phyloP scores from a whole-genome alignment of 768 basidiomycete genomes.

The Erythrobasidium yunnanense region DNA sequence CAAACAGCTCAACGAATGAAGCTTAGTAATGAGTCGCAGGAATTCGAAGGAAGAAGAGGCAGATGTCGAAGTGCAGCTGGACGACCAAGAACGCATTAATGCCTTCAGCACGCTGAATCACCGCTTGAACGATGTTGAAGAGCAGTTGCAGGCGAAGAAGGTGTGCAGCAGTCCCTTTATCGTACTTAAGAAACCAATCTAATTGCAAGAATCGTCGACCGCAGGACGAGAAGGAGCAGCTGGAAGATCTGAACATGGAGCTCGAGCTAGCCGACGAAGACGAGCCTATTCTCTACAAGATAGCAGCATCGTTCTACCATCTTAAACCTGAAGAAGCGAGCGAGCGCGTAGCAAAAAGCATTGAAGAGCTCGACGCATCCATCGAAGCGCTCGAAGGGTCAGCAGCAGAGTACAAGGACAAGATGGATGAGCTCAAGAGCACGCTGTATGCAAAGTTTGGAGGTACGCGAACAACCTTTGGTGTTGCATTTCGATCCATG shows the following conservation, averaged over 20 bases:
- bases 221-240: conserved; percentile 87
- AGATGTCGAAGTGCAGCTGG: conserved; percentile 48
- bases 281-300: conserved; percentile 66
- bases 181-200: not conserved
- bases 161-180: conserved; percentile 43
- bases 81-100: not conserved
- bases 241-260: conserved; percentile 77
- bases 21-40: not conserved
- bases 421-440: conserved; percentile 73
- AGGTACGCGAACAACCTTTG: conserved; percentile 37
- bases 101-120: conserved; percentile 40
- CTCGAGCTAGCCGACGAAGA: conserved; percentile 82
- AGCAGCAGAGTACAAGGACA: conserved; percentile 56
- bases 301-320: conserved; percentile 81
- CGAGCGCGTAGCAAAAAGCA: conserved; percentile 61
- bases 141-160: conserved; percentile 61
- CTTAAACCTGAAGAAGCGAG: conserved; percentile 59
- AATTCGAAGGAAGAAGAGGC: conserved; percentile 33
- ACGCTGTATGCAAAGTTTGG: conserved; percentile 82
- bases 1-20: not conserved
- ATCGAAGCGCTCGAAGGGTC: conserved; percentile 49
- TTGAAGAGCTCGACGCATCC: conserved; percentile 51
- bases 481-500: not conserved
- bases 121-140: conserved; percentile 60
- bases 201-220: not conserved